These are phyloP conservation scores for Salinomyces thailandicus DNA, from an alignment of 2,329 filamentous ascomycete genomes.

Conservation along the genomic window DNA sequence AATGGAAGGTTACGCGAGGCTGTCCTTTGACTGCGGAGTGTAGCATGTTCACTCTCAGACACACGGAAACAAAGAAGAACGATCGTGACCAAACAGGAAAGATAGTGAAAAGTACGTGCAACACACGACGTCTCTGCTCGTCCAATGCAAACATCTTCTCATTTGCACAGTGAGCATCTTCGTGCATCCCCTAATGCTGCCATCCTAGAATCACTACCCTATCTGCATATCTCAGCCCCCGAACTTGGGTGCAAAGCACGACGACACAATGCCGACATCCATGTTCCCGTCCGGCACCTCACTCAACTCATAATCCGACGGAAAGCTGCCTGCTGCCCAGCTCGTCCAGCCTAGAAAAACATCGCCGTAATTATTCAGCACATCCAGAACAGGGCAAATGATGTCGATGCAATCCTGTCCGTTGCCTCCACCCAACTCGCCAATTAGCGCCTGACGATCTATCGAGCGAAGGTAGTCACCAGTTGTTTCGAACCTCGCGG, in stretches of 20 bases:
- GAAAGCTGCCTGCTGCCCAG: slow-evolving; percentile 23
- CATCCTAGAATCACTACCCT: too few relatives aligned
- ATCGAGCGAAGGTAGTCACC: slow-evolving; percentile 28
- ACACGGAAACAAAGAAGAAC: too few relatives aligned
- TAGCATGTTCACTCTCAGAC: too few relatives aligned
- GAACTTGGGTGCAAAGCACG: slow-evolving; percentile 1
- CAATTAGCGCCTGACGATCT: slow-evolving; percentile 28
- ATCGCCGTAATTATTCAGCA: slow-evolving; percentile 20
- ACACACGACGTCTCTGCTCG: too few relatives aligned
- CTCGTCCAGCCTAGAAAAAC: slow-evolving; percentile 25
- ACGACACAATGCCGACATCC: neutral
- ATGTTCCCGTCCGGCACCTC: slow-evolving; percentile 11
- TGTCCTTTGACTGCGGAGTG: too few relatives aligned
- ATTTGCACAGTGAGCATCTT: too few relatives aligned
- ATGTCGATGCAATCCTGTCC: slow-evolving; percentile 16
- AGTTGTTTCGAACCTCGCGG: slow-evolving; percentile 25
- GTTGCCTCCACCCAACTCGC: slow-evolving; percentile 31
- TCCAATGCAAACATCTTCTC: too few relatives aligned
- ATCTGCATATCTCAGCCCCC: neutral
- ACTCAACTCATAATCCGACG: slow-evolving; percentile 14
- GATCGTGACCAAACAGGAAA: too few relatives aligned
- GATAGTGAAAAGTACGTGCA: too few relatives aligned
- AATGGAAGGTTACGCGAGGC: too few relatives aligned
- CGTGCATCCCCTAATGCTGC: too few relatives aligned
- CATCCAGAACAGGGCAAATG: slow-evolving; percentile 21